phyloP scores from a whole-genome alignment of 768 basidiomycete genomes.

The Calvatia gigantea region DNA sequence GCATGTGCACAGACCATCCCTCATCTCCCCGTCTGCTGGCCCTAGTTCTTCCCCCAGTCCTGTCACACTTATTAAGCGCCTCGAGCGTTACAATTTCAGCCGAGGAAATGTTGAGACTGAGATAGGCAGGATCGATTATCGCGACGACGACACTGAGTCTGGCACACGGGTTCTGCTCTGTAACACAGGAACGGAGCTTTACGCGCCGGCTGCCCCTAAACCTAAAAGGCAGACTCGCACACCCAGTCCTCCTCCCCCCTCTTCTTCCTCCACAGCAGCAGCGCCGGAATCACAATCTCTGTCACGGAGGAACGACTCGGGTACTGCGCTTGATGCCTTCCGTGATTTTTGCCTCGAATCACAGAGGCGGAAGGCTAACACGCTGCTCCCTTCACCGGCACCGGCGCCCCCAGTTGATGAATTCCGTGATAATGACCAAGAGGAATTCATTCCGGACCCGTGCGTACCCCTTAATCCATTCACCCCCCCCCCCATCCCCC shows the following conservation, averaged over 20 bases:
- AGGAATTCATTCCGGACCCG: conserved; percentile 8
- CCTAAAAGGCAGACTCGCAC: background rate
- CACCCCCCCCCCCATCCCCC: background rate
- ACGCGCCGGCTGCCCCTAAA: background rate
- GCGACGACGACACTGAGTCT: conserved; percentile 17
- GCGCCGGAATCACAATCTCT: background rate
- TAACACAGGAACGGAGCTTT: conserved; percentile 2
- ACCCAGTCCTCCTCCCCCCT: background rate
- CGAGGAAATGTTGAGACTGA: conserved; percentile 29
- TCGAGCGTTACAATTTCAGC: conserved; percentile 22
- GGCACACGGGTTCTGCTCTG: conserved; percentile 24
- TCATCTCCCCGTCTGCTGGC: background rate
- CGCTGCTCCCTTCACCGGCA: background rate
- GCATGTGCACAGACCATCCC: background rate
- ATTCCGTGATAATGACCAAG: background rate
- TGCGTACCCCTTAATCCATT: background rate
- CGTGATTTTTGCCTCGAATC: conserved; percentile 2
- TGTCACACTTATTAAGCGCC: conserved; percentile 26
- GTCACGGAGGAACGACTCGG: background rate
- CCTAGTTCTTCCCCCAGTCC: conserved; percentile 3
- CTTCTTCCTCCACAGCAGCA: no score
- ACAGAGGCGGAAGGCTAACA: background rate
- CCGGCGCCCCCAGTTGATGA: background rate
- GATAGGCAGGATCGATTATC: conserved; percentile 28
- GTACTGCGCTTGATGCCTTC: conserved; percentile 7